Evolutionary conservation across 2,329 filamentous ascomycete species (phyloP).

Genomic region (Chalaropsis ovoidea): DNA sequence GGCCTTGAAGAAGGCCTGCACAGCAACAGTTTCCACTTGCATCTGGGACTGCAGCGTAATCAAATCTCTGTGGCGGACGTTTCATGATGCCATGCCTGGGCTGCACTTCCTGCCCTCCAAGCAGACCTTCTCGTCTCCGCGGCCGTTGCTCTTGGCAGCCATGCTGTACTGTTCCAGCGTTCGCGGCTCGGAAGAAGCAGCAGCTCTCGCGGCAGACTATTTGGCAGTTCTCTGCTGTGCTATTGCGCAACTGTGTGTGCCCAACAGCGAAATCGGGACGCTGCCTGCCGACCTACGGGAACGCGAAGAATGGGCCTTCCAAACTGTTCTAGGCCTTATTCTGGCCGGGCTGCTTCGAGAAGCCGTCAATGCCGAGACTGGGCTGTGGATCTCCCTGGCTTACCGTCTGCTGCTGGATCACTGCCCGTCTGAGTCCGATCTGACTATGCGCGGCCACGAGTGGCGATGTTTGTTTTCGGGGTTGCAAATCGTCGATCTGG

Average conservation of each 20-base stretch:
- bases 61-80: constrained; percentile 34
- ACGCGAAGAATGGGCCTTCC: constrained; percentile 36
- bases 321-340: constrained; percentile 37
- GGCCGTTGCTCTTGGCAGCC: constrained; percentile 36
- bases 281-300: constrained; percentile 27
- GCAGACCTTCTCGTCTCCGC: constrained; percentile 36
- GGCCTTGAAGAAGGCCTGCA: constrained; percentile 29
- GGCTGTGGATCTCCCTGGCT: constrained; percentile 38
- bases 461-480: constrained; percentile 36
- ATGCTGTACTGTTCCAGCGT: constrained; percentile 38
- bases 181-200: constrained; percentile 31
- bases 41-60: constrained; percentile 33
- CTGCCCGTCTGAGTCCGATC: constrained; percentile 35
- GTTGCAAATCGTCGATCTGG: constrained; percentile 37
- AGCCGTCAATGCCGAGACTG: constrained; percentile 36
- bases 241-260: constrained; percentile 36
- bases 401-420: constrained; percentile 37
- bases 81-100: constrained; percentile 38
- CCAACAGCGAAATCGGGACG: constrained; percentile 30
- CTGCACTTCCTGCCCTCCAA: constrained; percentile 39
- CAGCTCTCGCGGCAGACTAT: constrained; percentile 34
- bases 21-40: constrained; percentile 27
- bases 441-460: constrained; percentile 29
- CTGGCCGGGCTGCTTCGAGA: constrained; percentile 36
- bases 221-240: constrained; percentile 34